Base-by-base conservation (phyloP, 2,329 filamentous ascomycete genomes). In the Nothopassalora personata region DNA sequence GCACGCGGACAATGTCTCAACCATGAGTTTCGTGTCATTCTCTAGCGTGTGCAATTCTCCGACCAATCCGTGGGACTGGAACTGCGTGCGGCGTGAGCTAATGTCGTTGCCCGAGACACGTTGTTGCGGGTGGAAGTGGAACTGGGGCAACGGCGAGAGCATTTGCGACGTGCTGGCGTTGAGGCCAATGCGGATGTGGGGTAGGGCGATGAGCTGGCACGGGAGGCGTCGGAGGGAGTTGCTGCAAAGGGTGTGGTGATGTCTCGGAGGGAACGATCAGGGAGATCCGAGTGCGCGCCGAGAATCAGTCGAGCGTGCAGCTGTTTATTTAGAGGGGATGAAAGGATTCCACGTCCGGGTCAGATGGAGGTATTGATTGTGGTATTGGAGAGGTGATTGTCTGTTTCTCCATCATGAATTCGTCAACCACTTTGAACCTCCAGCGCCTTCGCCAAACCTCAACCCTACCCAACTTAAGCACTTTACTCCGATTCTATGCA, bases 401-500 rank as follows among this genome's bases (percentile, higher is more conserved):
- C 34, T 18, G 4, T 46, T 9, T 31, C 13, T 46, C 28, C 45
- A 4, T 49, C 46, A 28, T 49, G 39, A 15, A 43, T 7, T 43
- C 39, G 39, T 43, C 7, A 43, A 18, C 23, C 39, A n/a, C 39
- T 49, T 36, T 31, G 2, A n/a, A n/a, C 36, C 36, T 48, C 43
- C 27, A 52, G 34, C 51, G 51, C 33, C 51, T 27, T 36, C 33
- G 28, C 49, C 28, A 18, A 18, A 23, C 23, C 23, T 54, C 15
- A 43, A 31, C 4, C 15, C 34, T 15, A 15, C 1, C 23, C 23
- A 23, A 23, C 23, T 23, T 23, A 23, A 23, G 23, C 23, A 23
- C 39, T 7, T 18, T 18, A 7, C 39, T 5, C 10, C 19, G 18
- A 30, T 39, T 19, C 39, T 49, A 65, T 18, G 63, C 61, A 36